These are phyloP conservation scores for Heimioporus sp. DNA, from an alignment of 768 basidiomycete species.

Conservation along the genomic window DNA sequence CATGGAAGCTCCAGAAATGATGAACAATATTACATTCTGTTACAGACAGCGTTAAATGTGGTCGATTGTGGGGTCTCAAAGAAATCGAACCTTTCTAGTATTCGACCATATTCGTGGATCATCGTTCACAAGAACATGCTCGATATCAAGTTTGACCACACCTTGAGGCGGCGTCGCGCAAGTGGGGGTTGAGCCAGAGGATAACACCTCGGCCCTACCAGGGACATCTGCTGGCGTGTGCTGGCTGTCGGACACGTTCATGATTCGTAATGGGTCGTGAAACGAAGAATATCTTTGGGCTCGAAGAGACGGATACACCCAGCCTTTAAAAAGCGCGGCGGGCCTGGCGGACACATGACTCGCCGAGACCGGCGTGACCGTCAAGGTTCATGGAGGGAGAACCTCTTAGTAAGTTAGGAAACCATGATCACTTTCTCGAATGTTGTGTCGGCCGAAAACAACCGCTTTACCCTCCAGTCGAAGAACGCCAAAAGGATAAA, in stretches of 20 bases:
- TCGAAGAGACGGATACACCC: too few species aligned
- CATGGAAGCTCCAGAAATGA: constrained; percentile 28
- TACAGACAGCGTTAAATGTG: not conserved
- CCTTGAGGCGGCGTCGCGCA: not conserved
- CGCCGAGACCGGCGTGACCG: too few species aligned
- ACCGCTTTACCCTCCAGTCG: too few species aligned
- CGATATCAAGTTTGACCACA: constrained; percentile 30
- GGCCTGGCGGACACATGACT: too few species aligned
- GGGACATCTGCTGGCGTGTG: not conserved
- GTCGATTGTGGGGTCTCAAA: not conserved
- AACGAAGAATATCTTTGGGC: not conserved
- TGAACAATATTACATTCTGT: constrained; percentile 19
- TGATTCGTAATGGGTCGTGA: constrained; percentile 2
- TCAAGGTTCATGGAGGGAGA: too few species aligned
- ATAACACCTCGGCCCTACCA: not conserved
- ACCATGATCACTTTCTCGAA: too few species aligned
- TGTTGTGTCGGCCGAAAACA: too few species aligned
- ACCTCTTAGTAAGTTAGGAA: too few species aligned
- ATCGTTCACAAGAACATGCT: constrained; percentile 46
- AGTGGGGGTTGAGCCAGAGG: not conserved
- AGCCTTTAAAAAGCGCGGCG: too few species aligned
- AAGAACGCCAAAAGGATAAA: too few species aligned
- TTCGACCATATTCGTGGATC: constrained; percentile 64
- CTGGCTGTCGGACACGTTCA: constrained; percentile 6
- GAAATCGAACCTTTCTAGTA: constrained; percentile 47